phyloP scores from a whole-genome alignment of 805 yeast genomes.

The Candida vaughaniae region DNA sequence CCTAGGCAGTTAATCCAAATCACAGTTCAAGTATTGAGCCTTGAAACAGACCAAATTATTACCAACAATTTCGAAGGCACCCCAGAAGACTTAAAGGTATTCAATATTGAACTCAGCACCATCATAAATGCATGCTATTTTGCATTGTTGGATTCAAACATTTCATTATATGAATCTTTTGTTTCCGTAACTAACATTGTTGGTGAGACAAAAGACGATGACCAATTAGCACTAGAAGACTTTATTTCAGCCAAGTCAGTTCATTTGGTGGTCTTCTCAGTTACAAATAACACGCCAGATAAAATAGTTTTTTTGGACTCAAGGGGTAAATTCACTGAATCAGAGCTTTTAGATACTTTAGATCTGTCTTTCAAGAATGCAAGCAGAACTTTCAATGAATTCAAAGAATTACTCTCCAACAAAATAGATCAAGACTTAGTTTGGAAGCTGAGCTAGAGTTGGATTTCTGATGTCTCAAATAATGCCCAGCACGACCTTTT shows the following conservation, averaged over 20 bases:
- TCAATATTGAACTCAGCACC: slow-evolving; percentile 21
- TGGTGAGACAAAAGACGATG: slow-evolving; percentile 24
- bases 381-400: slow-evolving; percentile 44
- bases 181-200: slow-evolving; percentile 46
- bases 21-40: slow-evolving; percentile 39
- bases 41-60: slow-evolving; percentile 20
- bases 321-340: slow-evolving; percentile 63
- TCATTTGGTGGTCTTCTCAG: slow-evolving; percentile 64
- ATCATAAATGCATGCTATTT: slow-evolving; percentile 65
- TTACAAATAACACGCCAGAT: slow-evolving; percentile 48
- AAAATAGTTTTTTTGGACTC: slow-evolving; percentile 71
- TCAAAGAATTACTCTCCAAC: slow-evolving; percentile 46
- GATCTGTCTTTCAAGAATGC: slow-evolving; percentile 46
- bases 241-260: slow-evolving; percentile 50
- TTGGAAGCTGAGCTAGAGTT: slow-evolving; percentile 46
- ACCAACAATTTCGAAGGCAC: slow-evolving; percentile 23
- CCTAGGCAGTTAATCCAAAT: slow-evolving; percentile 67
- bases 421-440: slow-evolving; percentile 54
- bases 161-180: slow-evolving; percentile 65
- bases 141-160: slow-evolving; percentile 79
- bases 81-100: slow-evolving; percentile 59
- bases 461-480: neutral
- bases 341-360: slow-evolving; percentile 52
- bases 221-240: slow-evolving; percentile 48
- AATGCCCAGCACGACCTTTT: no score